phyloP scores from a whole-genome alignment of 2,329 filamentous ascomycete species.

The Talaromyces sp. region DNA sequence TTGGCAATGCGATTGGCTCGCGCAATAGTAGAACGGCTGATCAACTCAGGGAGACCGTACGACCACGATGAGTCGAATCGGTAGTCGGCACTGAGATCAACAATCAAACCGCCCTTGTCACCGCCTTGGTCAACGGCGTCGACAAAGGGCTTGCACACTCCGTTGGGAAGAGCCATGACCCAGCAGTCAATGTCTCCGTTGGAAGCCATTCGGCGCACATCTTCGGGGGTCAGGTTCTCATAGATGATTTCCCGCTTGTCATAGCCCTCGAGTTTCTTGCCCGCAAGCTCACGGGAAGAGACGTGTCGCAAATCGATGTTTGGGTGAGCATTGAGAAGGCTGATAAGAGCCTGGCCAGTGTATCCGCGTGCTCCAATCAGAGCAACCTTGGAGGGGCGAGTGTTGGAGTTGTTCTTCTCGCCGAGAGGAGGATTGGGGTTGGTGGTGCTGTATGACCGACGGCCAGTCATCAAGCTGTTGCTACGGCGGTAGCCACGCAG shows the following conservation, averaged over 20 bases:
- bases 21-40: slow-evolving; percentile 69
- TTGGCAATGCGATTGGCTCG: slow-evolving; percentile 79
- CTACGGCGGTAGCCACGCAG: slow-evolving; percentile 30
- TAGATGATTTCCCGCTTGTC: slow-evolving; percentile 88
- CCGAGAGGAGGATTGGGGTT: slow-evolving; percentile 89
- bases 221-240: slow-evolving; percentile 81
- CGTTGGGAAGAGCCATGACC: slow-evolving; percentile 96
- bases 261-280: slow-evolving; percentile 83
- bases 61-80: slow-evolving; percentile 82
- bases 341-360: slow-evolving; percentile 86
- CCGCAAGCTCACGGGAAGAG: slow-evolving; percentile 85
- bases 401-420: slow-evolving; percentile 80
- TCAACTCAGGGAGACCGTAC: slow-evolving; percentile 83
- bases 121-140: slow-evolving; percentile 75
- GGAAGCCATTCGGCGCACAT: slow-evolving; percentile 78
- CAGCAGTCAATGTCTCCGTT: slow-evolving; percentile 86
- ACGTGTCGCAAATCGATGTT: slow-evolving; percentile 87
- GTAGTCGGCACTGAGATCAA: slow-evolving; percentile 96
- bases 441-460: slow-evolving; percentile 45
- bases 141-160: slow-evolving; percentile 88
- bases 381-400: slow-evolving; percentile 70
- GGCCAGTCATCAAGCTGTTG: slow-evolving; percentile 24
- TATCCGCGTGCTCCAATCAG: slow-evolving; percentile 91
- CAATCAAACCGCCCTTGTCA: slow-evolving; percentile 66
- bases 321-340: slow-evolving; percentile 79